Conservation (phyloP, 2,329 filamentous ascomycete species). For the Nannizzia gypsea region DNA sequence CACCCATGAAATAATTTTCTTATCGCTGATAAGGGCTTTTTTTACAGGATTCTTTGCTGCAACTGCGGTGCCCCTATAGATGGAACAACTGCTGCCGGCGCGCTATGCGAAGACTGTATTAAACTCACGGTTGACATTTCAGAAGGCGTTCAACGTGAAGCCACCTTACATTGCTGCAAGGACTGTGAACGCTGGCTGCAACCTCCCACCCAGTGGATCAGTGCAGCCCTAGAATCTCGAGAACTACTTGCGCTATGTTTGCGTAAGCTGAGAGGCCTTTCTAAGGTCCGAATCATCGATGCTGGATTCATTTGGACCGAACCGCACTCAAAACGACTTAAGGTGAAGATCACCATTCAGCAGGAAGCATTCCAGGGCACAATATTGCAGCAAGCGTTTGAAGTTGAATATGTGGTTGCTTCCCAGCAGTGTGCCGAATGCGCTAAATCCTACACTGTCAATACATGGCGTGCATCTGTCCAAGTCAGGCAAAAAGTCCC, state of each 20-base stretch:
- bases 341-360: slow-evolving; percentile 92
- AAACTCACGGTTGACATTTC: slow-evolving; percentile 92
- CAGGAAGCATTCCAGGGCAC: slow-evolving; percentile 53
- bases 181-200: slow-evolving; percentile 92
- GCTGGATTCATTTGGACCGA: slow-evolving; percentile 98
- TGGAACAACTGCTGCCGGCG: slow-evolving; percentile 72
- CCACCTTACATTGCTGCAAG: slow-evolving; percentile 76
- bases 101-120: slow-evolving; percentile 91
- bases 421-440: slow-evolving; percentile 93
- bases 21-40: slow-evolving; percentile 11
- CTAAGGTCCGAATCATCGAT: slow-evolving; percentile 88
- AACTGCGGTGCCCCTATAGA: slow-evolving; percentile 96
- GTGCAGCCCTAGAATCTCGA: slow-evolving; percentile 73
- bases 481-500: slow-evolving; percentile 95
- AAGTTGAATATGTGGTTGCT: slow-evolving; percentile 82
- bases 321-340: slow-evolving; percentile 82
- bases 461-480: slow-evolving; percentile 86
- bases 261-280: slow-evolving; percentile 71
- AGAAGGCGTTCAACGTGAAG: slow-evolving; percentile 79
- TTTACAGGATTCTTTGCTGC: slow-evolving; percentile 75
- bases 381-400: slow-evolving; percentile 82
- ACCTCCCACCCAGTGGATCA: slow-evolving; percentile 75
- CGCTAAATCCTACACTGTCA: slow-evolving; percentile 88
- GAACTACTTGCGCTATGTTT: slow-evolving; percentile 88
- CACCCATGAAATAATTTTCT: neutral